These are phyloP conservation scores for Sergeia podlipaevii DNA, from an alignment of 208 protist species.

Conservation along the genomic window DNA sequence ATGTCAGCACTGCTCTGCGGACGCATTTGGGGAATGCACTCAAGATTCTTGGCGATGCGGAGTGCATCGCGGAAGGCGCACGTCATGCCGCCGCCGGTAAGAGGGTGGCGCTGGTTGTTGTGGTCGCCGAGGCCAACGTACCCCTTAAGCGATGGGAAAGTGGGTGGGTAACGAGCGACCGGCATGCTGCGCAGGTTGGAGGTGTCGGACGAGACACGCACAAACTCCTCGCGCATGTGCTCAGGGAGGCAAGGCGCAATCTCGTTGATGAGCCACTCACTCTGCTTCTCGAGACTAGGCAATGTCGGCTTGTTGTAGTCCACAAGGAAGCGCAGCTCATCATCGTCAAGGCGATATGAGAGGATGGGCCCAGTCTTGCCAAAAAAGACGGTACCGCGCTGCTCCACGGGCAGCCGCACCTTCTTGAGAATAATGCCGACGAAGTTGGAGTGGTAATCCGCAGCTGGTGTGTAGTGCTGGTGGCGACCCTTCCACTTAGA, in stretches of 20 bases:
- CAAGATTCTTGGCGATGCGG: slow-evolving; percentile 60
- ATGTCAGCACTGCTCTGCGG: slow-evolving; percentile 32
- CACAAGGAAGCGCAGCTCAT: slow-evolving; percentile 79
- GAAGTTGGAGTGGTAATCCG: slow-evolving; percentile 88
- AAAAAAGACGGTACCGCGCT: slow-evolving; percentile 90
- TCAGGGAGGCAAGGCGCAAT: slow-evolving; percentile 78
- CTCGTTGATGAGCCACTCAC: slow-evolving; percentile 75
- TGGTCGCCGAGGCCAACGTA: slow-evolving; percentile 92
- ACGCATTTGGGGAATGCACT: slow-evolving; percentile 37
- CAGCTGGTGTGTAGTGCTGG: slow-evolving; percentile 75
- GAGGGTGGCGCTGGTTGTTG: slow-evolving; percentile 92
- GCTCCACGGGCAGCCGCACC: slow-evolving; percentile 67
- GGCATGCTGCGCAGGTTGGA: slow-evolving; percentile 79
- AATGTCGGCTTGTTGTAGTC: slow-evolving; percentile 83
- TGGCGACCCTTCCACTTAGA: slow-evolving; percentile 90
- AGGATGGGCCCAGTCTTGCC: slow-evolving; percentile 89
- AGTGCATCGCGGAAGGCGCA: slow-evolving; percentile 88
- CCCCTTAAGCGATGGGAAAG: slow-evolving; percentile 72
- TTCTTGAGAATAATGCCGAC: slow-evolving; percentile 77
- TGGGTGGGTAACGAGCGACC: slow-evolving; percentile 68
- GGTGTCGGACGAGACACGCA: slow-evolving; percentile 40
- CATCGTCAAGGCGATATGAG: slow-evolving; percentile 81
- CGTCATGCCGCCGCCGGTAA: slow-evolving; percentile 92
- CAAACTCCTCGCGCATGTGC: slow-evolving; percentile 74
- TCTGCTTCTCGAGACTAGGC: slow-evolving; percentile 68